phyloP scores from a whole-genome alignment of 805 yeast genomes.

The Candida khao-thaluensis region DNA sequence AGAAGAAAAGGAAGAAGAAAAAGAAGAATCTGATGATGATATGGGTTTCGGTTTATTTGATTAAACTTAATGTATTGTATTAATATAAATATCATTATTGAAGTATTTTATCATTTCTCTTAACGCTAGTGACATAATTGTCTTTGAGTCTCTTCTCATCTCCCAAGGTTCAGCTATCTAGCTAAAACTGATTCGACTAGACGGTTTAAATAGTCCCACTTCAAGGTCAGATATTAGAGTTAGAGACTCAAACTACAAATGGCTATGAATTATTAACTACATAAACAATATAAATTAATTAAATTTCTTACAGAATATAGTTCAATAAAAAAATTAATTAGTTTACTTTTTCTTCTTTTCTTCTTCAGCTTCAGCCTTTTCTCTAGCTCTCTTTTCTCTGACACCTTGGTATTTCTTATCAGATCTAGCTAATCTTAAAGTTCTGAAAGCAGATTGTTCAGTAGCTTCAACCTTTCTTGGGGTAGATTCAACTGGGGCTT shows the following conservation, averaged over 20 bases:
- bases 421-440: conserved; percentile 94
- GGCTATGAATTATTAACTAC: conserved; percentile 8
- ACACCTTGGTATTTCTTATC: conserved; percentile 91
- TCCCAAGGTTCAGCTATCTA: no score
- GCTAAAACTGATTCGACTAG: no score
- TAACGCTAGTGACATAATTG: no score
- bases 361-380: conserved; percentile 98
- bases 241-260: conserved; percentile 2
- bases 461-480: conserved; percentile 87
- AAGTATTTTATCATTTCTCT: no score
- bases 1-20: conserved; percentile 33
- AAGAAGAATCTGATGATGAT: conserved; percentile 36
- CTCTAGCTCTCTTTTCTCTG: conserved; percentile 97
- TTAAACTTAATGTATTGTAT: conserved; percentile 20
- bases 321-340: conserved; percentile 7
- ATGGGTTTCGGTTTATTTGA: conserved; percentile 48
- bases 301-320: not conserved
- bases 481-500: conserved; percentile 66
- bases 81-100: conserved; percentile 3
- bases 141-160: no score
- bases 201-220: not conserved
- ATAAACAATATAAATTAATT: conserved; percentile 4
- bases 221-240: no score
- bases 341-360: conserved; percentile 91
- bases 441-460: conserved; percentile 78